Conservation (phyloP, 129 eudicot genomes). For the Escallonia herrerae region DNA sequence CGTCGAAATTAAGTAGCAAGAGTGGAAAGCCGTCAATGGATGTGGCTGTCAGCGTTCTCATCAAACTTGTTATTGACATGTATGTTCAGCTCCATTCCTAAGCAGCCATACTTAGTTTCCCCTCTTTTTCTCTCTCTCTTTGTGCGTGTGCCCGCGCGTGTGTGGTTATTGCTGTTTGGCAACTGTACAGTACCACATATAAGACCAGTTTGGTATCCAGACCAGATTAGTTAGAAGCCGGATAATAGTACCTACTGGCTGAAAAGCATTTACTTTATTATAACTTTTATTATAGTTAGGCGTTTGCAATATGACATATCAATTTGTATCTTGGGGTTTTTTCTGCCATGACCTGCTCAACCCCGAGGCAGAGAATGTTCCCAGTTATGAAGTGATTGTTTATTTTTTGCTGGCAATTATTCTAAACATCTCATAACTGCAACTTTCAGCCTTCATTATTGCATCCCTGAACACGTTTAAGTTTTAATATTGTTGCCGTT, state of each 20-base stretch:
- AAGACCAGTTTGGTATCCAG: background rate
- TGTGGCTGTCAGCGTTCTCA: conserved; percentile 97
- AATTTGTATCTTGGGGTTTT: too few relatives aligned
- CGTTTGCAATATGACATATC: too few relatives aligned
- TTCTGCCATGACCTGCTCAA: too few relatives aligned
- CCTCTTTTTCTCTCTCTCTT: background rate
- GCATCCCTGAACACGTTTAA: too few relatives aligned
- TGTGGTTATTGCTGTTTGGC: background rate
- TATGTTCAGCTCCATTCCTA: conserved; percentile 32
- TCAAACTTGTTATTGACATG: conserved; percentile 98
- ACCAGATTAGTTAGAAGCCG: background rate
- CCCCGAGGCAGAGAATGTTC: too few relatives aligned
- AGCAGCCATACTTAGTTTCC: background rate
- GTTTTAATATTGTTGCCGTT: too few relatives aligned
- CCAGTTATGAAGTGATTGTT: too few relatives aligned
- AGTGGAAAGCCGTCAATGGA: conserved; percentile 93
- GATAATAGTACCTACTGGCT: conserved; percentile 3
- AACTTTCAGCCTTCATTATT: too few relatives aligned
- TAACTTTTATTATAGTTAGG: too few relatives aligned
- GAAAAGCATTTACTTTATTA: background rate
- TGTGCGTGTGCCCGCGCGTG: background rate
- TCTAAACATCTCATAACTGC: too few relatives aligned
- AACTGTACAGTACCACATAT: conserved; percentile 4
- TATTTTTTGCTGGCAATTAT: too few relatives aligned
- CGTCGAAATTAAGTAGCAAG: conserved; percentile 65